Evolutionary conservation across 805 yeast species (phyloP).

Genomic region (Saturnispora hagleri): DNA sequence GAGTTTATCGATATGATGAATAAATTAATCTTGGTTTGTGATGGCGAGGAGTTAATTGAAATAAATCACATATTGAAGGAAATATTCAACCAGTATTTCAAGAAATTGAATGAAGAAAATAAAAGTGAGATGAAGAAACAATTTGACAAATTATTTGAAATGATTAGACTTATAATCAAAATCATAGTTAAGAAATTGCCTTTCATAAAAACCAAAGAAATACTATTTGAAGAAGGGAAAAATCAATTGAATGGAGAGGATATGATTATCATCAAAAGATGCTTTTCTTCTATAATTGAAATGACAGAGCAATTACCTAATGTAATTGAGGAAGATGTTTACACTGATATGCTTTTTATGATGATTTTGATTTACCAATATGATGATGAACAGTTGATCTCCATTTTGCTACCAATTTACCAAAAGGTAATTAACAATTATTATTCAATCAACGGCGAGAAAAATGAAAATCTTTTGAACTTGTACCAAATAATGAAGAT

Average conservation of each 20-base stretch:
- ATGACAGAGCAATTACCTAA: slow-evolving; percentile 61
- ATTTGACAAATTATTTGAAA: slow-evolving; percentile 75
- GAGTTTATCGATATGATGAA: slow-evolving; percentile 74
- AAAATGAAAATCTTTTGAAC: slow-evolving; percentile 22
- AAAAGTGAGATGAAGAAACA: slow-evolving; percentile 42
- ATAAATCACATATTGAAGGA: slow-evolving; percentile 39
- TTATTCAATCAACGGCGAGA: slow-evolving; percentile 8
- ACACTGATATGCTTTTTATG: slow-evolving; percentile 57
- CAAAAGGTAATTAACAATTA: slow-evolving; percentile 34
- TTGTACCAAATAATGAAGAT: slow-evolving; percentile 23
- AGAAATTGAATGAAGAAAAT: slow-evolving; percentile 21
- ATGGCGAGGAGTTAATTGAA: slow-evolving; percentile 27
- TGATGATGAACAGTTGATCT: slow-evolving; percentile 33
- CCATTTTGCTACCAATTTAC: slow-evolving; percentile 43
- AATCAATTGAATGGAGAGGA: slow-evolving; percentile 25
- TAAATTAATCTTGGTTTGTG: slow-evolving; percentile 52
- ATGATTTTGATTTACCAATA: slow-evolving; percentile 48
- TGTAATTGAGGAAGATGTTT: slow-evolving; percentile 60
- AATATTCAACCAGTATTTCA: slow-evolving; percentile 38
- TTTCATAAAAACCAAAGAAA: slow-evolving; percentile 40
- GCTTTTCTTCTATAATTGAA: slow-evolving; percentile 44
- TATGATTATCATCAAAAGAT: slow-evolving; percentile 36
- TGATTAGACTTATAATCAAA: slow-evolving; percentile 58
- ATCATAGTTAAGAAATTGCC: slow-evolving; percentile 56
- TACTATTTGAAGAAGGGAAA: slow-evolving; percentile 18